phyloP scores from a whole-genome alignment of 2,329 filamentous ascomycete genomes.

The Exophiala sp. region DNA sequence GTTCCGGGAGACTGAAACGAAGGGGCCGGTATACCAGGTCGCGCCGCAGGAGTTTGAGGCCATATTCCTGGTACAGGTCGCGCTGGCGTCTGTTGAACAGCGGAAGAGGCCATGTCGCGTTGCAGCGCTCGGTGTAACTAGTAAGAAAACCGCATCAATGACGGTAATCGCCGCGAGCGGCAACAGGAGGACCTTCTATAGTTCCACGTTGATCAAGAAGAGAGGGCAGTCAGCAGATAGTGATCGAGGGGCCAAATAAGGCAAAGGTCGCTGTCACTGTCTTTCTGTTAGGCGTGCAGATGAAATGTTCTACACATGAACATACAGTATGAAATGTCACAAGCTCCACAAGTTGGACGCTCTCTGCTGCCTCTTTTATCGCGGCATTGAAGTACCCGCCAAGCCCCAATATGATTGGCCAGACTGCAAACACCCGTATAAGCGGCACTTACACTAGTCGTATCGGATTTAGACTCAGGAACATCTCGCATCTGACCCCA shows the following conservation, averaged over 20 bases:
- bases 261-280: background rate
- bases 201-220: too few species aligned
- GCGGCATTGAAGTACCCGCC: background rate
- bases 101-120: slow-evolving; percentile 36
- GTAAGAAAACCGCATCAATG: slow-evolving; percentile 13
- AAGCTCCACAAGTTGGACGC: background rate
- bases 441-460: background rate
- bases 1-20: slow-evolving; percentile 31
- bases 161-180: background rate
- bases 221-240: too few species aligned
- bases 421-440: background rate
- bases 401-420: background rate
- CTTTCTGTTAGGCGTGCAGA: background rate
- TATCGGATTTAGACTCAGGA: slow-evolving; percentile 1
- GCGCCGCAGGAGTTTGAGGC: slow-evolving; percentile 38
- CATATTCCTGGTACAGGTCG: slow-evolving; percentile 40
- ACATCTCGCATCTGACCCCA: background rate
- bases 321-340: background rate
- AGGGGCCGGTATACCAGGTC: slow-evolving; percentile 35
- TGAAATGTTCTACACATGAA: background rate
- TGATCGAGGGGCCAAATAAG: background rate
- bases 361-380: background rate
- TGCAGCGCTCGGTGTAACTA: slow-evolving; percentile 6
- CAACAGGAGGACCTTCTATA: background rate
- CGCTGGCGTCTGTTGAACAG: slow-evolving; percentile 35